These are phyloP conservation scores for Hirschioporus abietinus DNA, from an alignment of 768 basidiomycete species.

Conservation along the genomic window DNA sequence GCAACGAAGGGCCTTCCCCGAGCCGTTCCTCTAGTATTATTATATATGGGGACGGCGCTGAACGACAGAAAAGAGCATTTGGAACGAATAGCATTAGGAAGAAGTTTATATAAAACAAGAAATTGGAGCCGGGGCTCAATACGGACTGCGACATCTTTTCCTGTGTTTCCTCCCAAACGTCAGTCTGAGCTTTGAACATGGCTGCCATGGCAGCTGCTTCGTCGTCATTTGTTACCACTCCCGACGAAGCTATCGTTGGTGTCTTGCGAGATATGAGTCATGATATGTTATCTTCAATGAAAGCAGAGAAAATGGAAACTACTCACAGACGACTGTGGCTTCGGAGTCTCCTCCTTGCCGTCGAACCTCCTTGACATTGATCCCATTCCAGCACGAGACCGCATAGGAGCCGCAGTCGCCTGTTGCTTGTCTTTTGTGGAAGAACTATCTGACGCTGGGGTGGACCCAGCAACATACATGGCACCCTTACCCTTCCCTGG, in stretches of 20 bases:
- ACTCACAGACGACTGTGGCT: conserved; percentile 17
- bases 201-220: conserved; percentile 97
- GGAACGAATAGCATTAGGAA: conserved; percentile 62
- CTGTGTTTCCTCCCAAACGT: conserved; percentile 98
- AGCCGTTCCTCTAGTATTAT: conserved; percentile 59
- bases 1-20: conserved; percentile 52
- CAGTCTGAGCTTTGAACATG: conserved; percentile 92
- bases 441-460: conserved; percentile 8
- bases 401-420: conserved; percentile 8
- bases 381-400: conserved; percentile 61
- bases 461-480: conserved; percentile 59
- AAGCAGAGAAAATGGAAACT: conserved; percentile 1
- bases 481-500: conserved; percentile 81
- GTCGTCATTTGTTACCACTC: conserved; percentile 46
- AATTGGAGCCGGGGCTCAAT: conserved; percentile 49
- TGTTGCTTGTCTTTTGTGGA: conserved; percentile 8
- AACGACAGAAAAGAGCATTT: conserved; percentile 26
- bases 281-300: not conserved
- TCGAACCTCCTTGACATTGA: conserved; percentile 88
- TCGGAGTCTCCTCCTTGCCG: conserved; percentile 57
- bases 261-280: conserved; percentile 7
- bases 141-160: conserved; percentile 99
- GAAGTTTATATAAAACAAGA: conserved; percentile 60
- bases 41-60: conserved; percentile 67
- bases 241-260: conserved; percentile 8